phyloP scores from a whole-genome alignment of 73 alveolate genomes.

The Paramecium pentaurelia region DNA sequence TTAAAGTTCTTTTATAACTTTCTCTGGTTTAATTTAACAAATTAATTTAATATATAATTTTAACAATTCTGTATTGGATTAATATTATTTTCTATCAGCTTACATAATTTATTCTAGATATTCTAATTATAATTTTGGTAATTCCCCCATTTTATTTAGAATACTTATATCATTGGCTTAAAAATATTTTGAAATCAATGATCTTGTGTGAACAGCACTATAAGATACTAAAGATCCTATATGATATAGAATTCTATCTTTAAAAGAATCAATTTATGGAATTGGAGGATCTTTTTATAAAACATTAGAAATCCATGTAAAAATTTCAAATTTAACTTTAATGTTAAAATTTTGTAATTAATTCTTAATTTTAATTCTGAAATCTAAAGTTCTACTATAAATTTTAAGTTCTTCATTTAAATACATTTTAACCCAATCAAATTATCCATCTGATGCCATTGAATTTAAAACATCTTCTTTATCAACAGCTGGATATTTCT shows the following conservation, averaged over 20 bases:
- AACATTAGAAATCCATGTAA: neutral
- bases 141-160: neutral
- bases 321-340: neutral
- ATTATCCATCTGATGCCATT: slow-evolving; percentile 19
- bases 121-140: slow-evolving; percentile 21
- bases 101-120: slow-evolving; percentile 16
- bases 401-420: neutral
- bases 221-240: slow-evolving; percentile 23
- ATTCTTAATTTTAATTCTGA: neutral
- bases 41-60: neutral
- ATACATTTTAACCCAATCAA: slow-evolving; percentile 16
- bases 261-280: neutral
- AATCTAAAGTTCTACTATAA: neutral
- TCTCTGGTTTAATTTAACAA: neutral
- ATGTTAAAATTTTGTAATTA: neutral
- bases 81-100: neutral
- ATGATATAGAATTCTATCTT: slow-evolving; percentile 20
- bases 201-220: slow-evolving; percentile 20
- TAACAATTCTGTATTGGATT: neutral
- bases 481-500: neutral
- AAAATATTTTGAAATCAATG: neutral
- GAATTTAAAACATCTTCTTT: neutral
- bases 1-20: neutral
- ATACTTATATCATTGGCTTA: neutral
- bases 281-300: neutral